Evolutionary conservation across 2,329 filamentous ascomycete species (phyloP).

Genomic region (Cladorrhinum sp.): DNA sequence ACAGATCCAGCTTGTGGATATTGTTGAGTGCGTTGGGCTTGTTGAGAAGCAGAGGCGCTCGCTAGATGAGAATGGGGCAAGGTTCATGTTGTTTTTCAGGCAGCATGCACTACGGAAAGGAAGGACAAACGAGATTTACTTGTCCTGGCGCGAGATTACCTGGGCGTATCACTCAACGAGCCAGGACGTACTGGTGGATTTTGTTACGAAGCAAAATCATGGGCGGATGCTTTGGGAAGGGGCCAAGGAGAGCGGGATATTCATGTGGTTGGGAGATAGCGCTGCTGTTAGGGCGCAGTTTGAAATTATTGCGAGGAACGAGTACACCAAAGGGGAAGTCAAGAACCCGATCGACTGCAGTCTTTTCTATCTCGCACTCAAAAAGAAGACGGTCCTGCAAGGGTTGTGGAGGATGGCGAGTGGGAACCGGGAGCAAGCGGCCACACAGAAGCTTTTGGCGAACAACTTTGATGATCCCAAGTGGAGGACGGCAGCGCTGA

Average conservation of each 20-base stretch:
- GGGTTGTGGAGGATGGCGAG: conserved; percentile 92
- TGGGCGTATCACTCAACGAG: conserved; percentile 83
- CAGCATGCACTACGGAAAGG: conserved; percentile 71
- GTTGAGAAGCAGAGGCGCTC: conserved; percentile 85
- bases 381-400: conserved; percentile 85
- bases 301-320: conserved; percentile 85
- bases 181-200: conserved; percentile 85
- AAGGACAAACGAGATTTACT: conserved; percentile 60
- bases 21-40: conserved; percentile 77
- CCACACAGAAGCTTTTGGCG: conserved; percentile 75
- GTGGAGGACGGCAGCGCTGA: conserved; percentile 86
- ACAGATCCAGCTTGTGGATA: conserved; percentile 80
- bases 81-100: conserved; percentile 84
- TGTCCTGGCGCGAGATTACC: conserved; percentile 76
- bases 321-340: conserved; percentile 83
- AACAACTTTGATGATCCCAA: conserved; percentile 86
- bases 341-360: conserved; percentile 91
- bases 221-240: conserved; percentile 79
- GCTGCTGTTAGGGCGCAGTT: conserved; percentile 74
- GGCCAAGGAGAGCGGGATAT: conserved; percentile 82
- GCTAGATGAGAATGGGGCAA: conserved; percentile 84
- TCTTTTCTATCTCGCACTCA: conserved; percentile 84
- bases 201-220: conserved; percentile 76
- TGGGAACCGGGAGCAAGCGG: conserved; percentile 81
- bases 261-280: conserved; percentile 87